Conservation (phyloP, 225 moss, liverwort and hornwort genomes). For the Polytrichum commune region DNA sequence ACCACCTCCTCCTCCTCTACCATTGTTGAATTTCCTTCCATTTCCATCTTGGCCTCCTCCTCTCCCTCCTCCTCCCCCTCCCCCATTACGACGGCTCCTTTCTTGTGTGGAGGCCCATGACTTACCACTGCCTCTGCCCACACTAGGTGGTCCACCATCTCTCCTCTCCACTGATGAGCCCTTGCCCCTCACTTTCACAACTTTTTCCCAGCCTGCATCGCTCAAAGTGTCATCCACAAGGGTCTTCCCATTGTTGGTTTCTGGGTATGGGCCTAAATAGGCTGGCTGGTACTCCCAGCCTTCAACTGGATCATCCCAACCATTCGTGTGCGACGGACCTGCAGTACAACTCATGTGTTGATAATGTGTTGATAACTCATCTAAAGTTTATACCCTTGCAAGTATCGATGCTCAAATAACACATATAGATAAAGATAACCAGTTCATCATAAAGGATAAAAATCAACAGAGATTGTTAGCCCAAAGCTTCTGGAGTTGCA, state of each 20-base stretch:
- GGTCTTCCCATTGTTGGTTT: conserved; percentile 33
- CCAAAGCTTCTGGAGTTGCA: no score
- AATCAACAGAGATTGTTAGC: no score
- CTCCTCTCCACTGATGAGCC: neutral
- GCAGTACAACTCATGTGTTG: conserved; percentile 4
- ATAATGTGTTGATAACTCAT: neutral
- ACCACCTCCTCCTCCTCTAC: conserved; percentile 7
- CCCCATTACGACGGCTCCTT: conserved; percentile 18
- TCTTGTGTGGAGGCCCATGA: conserved; percentile 15
- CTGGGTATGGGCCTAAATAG: conserved; percentile 18
- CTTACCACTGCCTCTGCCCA: conserved; percentile 19
- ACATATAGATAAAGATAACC: neutral
- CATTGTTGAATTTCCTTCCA: conserved; percentile 21
- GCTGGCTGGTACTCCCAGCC: conserved; percentile 56
- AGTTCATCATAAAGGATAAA: neutral
- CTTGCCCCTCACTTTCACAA: conserved; percentile 45
- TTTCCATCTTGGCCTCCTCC: conserved; percentile 20
- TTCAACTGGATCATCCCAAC: conserved; percentile 56
- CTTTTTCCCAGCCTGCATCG: conserved; percentile 24
- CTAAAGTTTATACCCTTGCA: neutral
- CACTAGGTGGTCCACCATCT: conserved; percentile 9
- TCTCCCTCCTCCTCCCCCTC: conserved; percentile 9
- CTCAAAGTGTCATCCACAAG: conserved; percentile 21
- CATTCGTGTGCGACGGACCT: conserved; percentile 46
- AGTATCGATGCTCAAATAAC: neutral